phyloP scores from a whole-genome alignment of 805 yeast species.

The Spathaspora girioi region DNA sequence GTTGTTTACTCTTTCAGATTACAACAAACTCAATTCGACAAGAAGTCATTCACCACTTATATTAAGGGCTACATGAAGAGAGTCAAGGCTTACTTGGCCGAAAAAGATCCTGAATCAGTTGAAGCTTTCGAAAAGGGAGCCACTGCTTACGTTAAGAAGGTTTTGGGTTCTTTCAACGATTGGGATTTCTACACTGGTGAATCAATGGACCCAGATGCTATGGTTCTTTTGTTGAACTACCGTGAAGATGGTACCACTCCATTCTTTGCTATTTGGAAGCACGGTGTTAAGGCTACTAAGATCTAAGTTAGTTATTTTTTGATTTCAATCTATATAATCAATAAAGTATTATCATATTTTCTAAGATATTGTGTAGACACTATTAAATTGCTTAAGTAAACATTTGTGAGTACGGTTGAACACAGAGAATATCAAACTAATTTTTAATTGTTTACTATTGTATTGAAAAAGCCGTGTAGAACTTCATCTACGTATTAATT shows the following conservation, averaged over 20 bases:
- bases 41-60: conserved; percentile 94
- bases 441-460: too few species aligned
- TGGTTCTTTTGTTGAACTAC: conserved; percentile 97
- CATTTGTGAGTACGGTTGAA: too few species aligned
- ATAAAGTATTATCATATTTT: neutral
- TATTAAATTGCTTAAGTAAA: too few species aligned
- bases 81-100: conserved; percentile 87
- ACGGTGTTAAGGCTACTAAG: conserved; percentile 88
- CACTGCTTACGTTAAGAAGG: conserved; percentile 91
- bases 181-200: conserved; percentile 99
- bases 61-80: conserved; percentile 99
- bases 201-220: conserved; percentile 99
- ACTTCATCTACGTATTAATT: too few species aligned
- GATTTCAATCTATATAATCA: neutral
- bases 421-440: too few species aligned
- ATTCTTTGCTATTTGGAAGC: conserved; percentile 97
- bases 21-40: conserved; percentile 94
- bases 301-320: conserved; percentile 49
- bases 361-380: neutral
- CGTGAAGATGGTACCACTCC: conserved; percentile 99
- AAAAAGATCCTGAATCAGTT: conserved; percentile 82
- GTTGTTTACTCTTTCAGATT: conserved; percentile 98
- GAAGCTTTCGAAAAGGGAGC: conserved; percentile 97
- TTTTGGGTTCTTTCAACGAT: conserved; percentile 92
- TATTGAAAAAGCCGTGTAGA: too few species aligned